Evolutionary conservation across 176 grass and related monocot species (phyloP).

Genomic region (Avena eriantha): DNA sequence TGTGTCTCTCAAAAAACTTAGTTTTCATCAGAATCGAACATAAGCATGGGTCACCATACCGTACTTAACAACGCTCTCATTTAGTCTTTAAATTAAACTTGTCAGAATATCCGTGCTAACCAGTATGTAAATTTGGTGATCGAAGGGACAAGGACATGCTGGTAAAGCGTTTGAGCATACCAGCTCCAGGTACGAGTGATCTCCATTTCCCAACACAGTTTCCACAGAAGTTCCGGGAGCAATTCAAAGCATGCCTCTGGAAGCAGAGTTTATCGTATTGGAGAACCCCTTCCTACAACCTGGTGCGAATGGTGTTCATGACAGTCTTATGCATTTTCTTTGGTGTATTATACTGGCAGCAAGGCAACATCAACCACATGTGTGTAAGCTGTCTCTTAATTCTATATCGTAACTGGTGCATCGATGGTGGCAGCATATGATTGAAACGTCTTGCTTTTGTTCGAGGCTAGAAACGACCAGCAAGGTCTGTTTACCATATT

Average conservation of each 20-base stretch:
- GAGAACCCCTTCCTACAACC: conserved; percentile 84
- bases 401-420: conserved; percentile 18
- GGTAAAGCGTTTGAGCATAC: conserved; percentile 48
- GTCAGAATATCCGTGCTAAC: background rate
- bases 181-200: conserved; percentile 47
- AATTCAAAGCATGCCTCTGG: conserved; percentile 84
- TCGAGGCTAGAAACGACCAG: conserved; percentile 45
- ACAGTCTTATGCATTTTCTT: conserved; percentile 25
- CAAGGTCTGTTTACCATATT: conserved; percentile 85
- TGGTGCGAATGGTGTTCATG: conserved; percentile 60
- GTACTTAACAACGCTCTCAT: background rate
- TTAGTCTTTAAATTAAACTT: background rate
- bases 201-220: conserved; percentile 63
- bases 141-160: conserved; percentile 68
- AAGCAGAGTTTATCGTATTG: conserved; percentile 82
- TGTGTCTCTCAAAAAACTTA: background rate
- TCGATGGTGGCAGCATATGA: background rate
- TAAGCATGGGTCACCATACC: background rate
- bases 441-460: conserved; percentile 14
- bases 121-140: conserved; percentile 30
- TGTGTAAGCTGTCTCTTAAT: conserved; percentile 41
- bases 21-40: background rate
- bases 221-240: conserved; percentile 64
- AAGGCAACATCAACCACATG: conserved; percentile 61
- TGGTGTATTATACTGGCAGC: conserved; percentile 59